phyloP scores from a whole-genome alignment of 352 stramenopile genomes.

The Pythium phragmitis region DNA sequence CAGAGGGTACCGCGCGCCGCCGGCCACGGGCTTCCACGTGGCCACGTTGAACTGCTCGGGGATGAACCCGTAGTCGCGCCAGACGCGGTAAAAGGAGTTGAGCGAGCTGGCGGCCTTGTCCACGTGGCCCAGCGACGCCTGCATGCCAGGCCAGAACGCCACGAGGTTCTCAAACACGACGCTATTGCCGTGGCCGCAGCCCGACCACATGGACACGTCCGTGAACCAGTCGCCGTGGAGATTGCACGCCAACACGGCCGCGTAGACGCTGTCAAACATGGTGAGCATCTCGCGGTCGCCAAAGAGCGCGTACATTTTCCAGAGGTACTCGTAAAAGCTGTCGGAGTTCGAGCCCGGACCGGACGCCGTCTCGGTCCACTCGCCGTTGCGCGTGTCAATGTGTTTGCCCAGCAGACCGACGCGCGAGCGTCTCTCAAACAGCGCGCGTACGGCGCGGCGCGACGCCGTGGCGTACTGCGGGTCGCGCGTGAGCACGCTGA shows the following conservation, averaged over 20 bases:
- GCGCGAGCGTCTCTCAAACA: constrained; percentile 75
- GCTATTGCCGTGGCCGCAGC: constrained; percentile 36
- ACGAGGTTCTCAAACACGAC: constrained; percentile 89
- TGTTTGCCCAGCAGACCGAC: constrained; percentile 95
- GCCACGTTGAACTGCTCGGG: constrained; percentile 96
- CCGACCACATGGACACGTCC: constrained; percentile 84
- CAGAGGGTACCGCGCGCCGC: constrained; percentile 87
- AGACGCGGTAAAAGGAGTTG: constrained; percentile 95
- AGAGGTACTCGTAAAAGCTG: constrained; percentile 98
- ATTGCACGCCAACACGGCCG: constrained; percentile 65
- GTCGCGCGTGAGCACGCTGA: constrained; percentile 85
- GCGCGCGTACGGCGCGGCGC: constrained; percentile 58
- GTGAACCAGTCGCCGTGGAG: constrained; percentile 83
- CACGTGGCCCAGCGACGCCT: constrained; percentile 93
- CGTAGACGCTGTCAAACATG: constrained; percentile 87
- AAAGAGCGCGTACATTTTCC: constrained; percentile 97
- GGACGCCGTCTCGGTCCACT: constrained; percentile 77
- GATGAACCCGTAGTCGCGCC: constrained; percentile 94
- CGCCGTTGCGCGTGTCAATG: constrained; percentile 91
- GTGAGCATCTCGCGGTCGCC: constrained; percentile 90
- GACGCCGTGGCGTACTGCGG: constrained; percentile 67
- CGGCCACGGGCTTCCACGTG: constrained; percentile 67
- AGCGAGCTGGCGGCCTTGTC: constrained; percentile 77
- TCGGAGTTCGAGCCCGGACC: constrained; percentile 94
- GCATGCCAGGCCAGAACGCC: constrained; percentile 97